Conservation (phyloP, 768 basidiomycete genomes). For the Pleurotus sapidus region DNA sequence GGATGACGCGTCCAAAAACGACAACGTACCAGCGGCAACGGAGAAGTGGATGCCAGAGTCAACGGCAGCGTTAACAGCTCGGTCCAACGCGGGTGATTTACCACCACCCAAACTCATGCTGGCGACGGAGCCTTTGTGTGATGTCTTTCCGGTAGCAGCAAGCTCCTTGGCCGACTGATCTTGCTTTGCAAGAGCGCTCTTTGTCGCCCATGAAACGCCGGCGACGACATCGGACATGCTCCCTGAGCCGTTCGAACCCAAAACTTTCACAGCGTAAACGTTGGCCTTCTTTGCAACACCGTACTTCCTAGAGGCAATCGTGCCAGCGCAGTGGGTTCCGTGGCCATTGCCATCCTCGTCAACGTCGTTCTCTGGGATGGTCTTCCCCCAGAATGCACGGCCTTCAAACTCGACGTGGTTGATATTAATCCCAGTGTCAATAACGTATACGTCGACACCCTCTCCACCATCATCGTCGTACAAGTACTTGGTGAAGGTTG, state of each 20-base stretch:
- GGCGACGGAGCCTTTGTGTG: conserved; percentile 91
- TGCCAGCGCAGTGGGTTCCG: conserved; percentile 93
- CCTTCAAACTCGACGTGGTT: conserved; percentile 85
- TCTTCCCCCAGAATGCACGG: conserved; percentile 91
- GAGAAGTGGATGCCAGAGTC: conserved; percentile 88
- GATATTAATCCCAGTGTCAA: conserved; percentile 90
- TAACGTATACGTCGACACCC: conserved; percentile 89
- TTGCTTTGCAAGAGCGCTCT: conserved; percentile 49
- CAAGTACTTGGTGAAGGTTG: conserved; percentile 83
- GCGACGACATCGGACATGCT: conserved; percentile 91
- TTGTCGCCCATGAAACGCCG: conserved; percentile 82
- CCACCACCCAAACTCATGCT: conserved; percentile 99
- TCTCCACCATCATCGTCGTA: conserved; percentile 74
- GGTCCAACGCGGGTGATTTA: conserved; percentile 82
- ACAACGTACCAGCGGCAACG: conserved; percentile 82
- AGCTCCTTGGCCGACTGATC: conserved; percentile 62
- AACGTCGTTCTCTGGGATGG: conserved; percentile 77
- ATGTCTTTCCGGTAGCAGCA: conserved; percentile 70
- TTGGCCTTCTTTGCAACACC: conserved; percentile 96
- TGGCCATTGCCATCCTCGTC: conserved; percentile 96
- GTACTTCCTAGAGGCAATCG: conserved; percentile 89
- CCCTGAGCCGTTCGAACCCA: conserved; percentile 93
- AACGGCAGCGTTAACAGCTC: conserved; percentile 83
- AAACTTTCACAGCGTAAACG: conserved; percentile 87
- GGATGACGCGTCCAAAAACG: not conserved